These are phyloP conservation scores for Colletotrichum tofieldiae DNA, from an alignment of 2,329 filamentous ascomycete species.

Conservation along the genomic window DNA sequence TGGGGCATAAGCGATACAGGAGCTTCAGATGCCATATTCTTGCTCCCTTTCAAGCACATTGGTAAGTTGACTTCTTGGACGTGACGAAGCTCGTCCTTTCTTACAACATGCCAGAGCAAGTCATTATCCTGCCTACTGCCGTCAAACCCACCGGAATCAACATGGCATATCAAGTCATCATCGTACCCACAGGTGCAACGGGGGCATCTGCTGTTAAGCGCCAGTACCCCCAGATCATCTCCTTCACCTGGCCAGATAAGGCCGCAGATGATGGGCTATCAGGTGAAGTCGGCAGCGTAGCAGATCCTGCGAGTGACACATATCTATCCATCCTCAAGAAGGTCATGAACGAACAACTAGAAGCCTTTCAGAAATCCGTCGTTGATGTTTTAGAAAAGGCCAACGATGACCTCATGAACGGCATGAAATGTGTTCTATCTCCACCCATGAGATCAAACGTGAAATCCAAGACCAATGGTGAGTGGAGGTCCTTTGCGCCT, in stretches of 20 bases:
- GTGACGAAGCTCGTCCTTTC: neutral
- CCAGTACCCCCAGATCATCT: conserved; percentile 27
- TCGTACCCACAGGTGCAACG: neutral
- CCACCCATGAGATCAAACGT: neutral
- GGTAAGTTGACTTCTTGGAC: neutral
- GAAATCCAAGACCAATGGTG: neutral
- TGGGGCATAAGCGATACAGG: neutral
- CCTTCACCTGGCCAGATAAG: conserved; percentile 19
- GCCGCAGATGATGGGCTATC: neutral
- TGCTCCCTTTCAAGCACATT: neutral
- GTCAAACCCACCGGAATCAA: neutral
- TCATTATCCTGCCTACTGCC: neutral
- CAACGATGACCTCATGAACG: neutral
- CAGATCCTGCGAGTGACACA: neutral
- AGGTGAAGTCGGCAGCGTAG: neutral
- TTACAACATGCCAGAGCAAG: neutral
- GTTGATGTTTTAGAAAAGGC: neutral
- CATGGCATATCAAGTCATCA: neutral
- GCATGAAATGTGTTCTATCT: neutral
- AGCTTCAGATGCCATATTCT: neutral
- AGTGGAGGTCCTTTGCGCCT: neutral
- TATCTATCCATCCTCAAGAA: neutral
- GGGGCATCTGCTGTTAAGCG: conserved; percentile 10
- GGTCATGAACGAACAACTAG: neutral
- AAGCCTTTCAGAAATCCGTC: neutral